Percentiles rank a stretch among this genome's conserved stretches.
These are phyloP conservation scores for Raphanus sativus DNA, from an alignment of 345 rosid species.

Conservation along the genomic window DNA sequence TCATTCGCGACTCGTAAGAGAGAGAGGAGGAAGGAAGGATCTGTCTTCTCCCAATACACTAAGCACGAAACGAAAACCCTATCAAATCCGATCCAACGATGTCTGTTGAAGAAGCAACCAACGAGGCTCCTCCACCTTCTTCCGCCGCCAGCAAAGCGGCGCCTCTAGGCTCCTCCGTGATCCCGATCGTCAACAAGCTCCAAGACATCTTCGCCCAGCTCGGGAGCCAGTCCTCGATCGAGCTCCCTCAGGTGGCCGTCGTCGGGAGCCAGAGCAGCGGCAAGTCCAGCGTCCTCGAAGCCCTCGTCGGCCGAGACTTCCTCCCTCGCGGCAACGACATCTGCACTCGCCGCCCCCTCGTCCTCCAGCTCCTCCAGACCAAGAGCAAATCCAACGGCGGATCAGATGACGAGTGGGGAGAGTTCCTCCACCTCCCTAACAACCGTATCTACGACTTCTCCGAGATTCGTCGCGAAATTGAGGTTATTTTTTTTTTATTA, in stretches of 20 bases:
- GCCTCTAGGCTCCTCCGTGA: constrained; percentile 84
- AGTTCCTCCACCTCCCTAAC: constrained; percentile 85
- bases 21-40: background rate
- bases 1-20: background rate
- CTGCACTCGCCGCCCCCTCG: constrained; percentile 96
- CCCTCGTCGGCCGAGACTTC: constrained; percentile 96
- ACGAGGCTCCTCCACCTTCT: constrained; percentile 16
- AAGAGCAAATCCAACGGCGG: constrained; percentile 62
- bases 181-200: constrained; percentile 89
- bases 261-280: constrained; percentile 99
- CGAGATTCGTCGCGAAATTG: constrained; percentile 91
- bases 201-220: constrained; percentile 97
- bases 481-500: constrained; percentile 44
- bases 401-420: constrained; percentile 87
- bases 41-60: constrained; percentile 12
- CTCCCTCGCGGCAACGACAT: constrained; percentile 88
- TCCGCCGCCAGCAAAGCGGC: constrained; percentile 35
- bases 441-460: constrained; percentile 82
- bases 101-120: constrained; percentile 27
- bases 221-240: constrained; percentile 86
- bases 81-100: constrained; percentile 26
- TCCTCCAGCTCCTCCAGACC: constrained; percentile 89
- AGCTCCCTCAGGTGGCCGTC: constrained; percentile 97
- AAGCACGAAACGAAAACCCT: constrained; percentile 13
- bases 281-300: constrained; percentile 94